Base-by-base conservation (phyloP, 208 protist genomes). In the Angomonas desouzai region DNA sequence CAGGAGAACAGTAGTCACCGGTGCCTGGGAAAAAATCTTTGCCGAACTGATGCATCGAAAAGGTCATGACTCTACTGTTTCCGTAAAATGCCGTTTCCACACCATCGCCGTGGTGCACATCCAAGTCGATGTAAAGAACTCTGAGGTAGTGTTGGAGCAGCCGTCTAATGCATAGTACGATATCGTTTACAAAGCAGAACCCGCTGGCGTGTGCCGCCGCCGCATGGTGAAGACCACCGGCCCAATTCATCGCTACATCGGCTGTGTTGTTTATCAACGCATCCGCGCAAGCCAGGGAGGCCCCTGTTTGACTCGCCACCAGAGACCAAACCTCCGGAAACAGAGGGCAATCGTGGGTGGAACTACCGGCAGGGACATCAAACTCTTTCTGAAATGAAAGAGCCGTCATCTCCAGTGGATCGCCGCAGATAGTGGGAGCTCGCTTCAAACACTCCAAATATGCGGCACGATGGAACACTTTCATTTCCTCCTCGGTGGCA, bases 181-280 rank as follows among this genome's bases (percentile, higher is more conserved):
- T 99, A 82, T 99, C 99, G 74, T 99, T 99, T 25, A 99, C 91
- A 79, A 99, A 99, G 86, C 99, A 99, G 72, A 99, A 99, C 0
- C 99, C 99, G 64, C 87, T 93, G 1, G 97, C 93, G 74, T 98
- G 87, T 18, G 78, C 77, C 16, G 92, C 93, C 6, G 97, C 96
- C 0, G 97, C 97, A 74, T 99, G 98, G 74, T 99, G 98, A 59
- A 98, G 81, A 22, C 99, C 99, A 33, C 99, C 99, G 3, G 94
- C 82, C 98, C 98, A 99, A 83, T 99, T 99, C 66, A 99, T 98
- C 9, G 98, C 97, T 62, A 99, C 83, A 48, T 98, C 93, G 4
- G 80, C 81, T 23, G 91, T 70, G 2, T 87, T 85, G 23, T 81
- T 59, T 66, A 98, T 96, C 0, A 99, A 72, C 29, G 97, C 96